Conservation (phyloP, 441 rosid species). For the Erysimum cheiri region DNA sequence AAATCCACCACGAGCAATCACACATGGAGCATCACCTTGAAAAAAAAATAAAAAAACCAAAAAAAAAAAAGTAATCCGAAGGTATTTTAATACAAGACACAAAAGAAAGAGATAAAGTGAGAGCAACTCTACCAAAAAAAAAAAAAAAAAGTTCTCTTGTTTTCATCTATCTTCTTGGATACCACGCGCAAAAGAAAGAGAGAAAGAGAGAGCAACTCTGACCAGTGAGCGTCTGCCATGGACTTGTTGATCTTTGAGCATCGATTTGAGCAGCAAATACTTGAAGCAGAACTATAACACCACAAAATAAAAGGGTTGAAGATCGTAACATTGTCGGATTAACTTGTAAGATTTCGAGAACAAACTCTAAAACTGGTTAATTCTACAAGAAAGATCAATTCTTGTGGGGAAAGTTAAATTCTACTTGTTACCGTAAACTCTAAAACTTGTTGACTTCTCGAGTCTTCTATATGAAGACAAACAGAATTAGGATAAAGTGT, state of each 20-base stretch:
- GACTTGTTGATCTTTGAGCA: slow-evolving; percentile 58
- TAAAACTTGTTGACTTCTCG: neutral
- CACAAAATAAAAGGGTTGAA: slow-evolving; percentile 14
- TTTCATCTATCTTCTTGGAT: neutral
- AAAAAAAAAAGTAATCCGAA: no score
- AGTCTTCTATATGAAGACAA: neutral
- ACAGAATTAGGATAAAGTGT: neutral
- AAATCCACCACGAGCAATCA: slow-evolving; percentile 30
- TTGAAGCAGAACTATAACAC: slow-evolving; percentile 36
- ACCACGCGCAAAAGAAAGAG: neutral
- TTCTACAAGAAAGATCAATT: neutral
- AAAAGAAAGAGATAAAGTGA: neutral
- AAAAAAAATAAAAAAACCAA: neutral
- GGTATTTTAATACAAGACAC: no score
- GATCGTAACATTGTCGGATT: slow-evolving; percentile 43
- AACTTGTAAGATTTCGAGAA: no score
- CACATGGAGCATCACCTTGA: slow-evolving; percentile 23
- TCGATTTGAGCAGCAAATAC: slow-evolving; percentile 48
- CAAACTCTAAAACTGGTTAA: neutral
- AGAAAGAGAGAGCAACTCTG: slow-evolving; percentile 2
- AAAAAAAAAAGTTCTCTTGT: no score
- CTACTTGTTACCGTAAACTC: neutral
- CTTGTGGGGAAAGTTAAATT: neutral
- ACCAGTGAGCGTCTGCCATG: slow-evolving; percentile 68
- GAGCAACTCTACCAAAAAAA: no score